Evolutionary conservation across 1,284 basidiomycete species (phyloP).

Genomic region (Tilletia caries): DNA sequence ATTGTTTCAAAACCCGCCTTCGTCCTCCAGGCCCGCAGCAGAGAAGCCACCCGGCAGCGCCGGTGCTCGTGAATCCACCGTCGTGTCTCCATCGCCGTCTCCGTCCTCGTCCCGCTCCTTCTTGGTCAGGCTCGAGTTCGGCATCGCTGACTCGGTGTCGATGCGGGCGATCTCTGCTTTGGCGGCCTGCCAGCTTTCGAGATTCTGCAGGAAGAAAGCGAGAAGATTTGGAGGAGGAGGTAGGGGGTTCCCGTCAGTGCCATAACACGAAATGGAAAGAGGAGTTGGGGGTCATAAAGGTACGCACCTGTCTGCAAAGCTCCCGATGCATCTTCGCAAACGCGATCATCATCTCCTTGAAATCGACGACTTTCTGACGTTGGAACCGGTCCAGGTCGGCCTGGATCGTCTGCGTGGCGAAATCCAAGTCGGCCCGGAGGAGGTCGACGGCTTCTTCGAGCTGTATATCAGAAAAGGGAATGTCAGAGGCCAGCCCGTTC

Average conservation of each 20-base stretch:
- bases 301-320: slow-evolving; percentile 82
- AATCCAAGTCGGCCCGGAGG: slow-evolving; percentile 68
- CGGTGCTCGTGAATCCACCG: neutral
- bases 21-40: neutral
- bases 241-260: no score
- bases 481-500: neutral
- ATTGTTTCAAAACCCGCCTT: slow-evolving; percentile 3
- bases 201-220: slow-evolving; percentile 64
- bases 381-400: slow-evolving; percentile 97
- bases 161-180: slow-evolving; percentile 85
- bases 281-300: no score
- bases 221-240: no score
- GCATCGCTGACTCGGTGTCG: slow-evolving; percentile 56
- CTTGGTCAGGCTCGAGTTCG: slow-evolving; percentile 33
- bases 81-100: neutral
- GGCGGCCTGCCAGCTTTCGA: slow-evolving; percentile 93
- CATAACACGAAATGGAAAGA: no score
- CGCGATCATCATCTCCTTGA: slow-evolving; percentile 83
- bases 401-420: slow-evolving; percentile 91
- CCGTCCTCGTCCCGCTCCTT: slow-evolving; percentile 4
- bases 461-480: neutral
- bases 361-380: slow-evolving; percentile 92
- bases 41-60: neutral
- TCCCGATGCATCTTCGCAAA: slow-evolving; percentile 88
- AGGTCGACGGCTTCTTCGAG: slow-evolving; percentile 48